Base-by-base conservation (phyloP, 1,284 basidiomycete genomes). In the Tilletia horrida region DNA sequence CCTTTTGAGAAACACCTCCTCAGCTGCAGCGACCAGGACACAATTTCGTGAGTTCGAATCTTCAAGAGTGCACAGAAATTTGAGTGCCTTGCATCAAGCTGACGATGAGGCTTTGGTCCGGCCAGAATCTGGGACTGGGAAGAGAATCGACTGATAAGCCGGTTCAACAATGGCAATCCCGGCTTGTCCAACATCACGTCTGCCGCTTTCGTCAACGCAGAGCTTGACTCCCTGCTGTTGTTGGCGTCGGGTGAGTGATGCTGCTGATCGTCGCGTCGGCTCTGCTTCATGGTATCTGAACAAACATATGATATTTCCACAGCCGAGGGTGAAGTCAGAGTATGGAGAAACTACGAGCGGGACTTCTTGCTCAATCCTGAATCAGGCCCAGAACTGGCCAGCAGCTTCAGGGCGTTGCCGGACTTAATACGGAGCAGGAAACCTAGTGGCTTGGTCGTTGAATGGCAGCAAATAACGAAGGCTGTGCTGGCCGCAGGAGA, bases 201-300 rank as follows among this genome's bases (percentile, higher is more conserved):
- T 1, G 84, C 97, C n/a, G 87, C 92, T 66, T 90, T 97, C 79
- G 92, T 98, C 83, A 97, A 98, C 81, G 92, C 98, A 83, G 93
- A 96, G 69, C 90, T 93, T 13, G 91, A 92, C 23, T 92, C 92
- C 0, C 88, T 97, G 68, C 88, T 98, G 69, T 84, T 98, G 66
- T 90, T 91, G 48, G 93, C 89, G 8, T 90, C 93, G 65, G 88
- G 92, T 92, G 78, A 74, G 87, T 83, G 27, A 63, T n/a, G 9
- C 14, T 21, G 23, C 8, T n/a, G 1, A 9, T 64, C 27, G 14
- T 16, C n/a, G n/a, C n/a, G 27, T 11, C 21, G n/a, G 11, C 31
- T 4, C 8, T n/a, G 35, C 61, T 31, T 40, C 35, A 18, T 6
- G 62, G 50, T n/a, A 27, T 18, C 23, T 29, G 43, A 29, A 3